Base-by-base conservation (phyloP, 805 yeast species). In the Candida sonorensis region DNA sequence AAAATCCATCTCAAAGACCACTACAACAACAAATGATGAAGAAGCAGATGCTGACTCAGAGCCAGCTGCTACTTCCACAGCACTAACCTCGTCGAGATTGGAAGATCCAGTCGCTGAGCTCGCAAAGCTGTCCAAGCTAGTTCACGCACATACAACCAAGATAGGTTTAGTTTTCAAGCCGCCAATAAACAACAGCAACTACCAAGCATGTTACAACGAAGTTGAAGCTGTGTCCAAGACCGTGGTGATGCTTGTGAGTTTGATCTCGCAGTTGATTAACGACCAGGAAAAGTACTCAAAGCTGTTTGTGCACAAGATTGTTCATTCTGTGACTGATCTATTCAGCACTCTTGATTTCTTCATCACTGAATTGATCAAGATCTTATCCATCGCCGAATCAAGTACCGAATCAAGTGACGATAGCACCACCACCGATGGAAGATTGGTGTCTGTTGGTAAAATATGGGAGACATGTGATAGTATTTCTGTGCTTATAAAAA, bases 101-200 rank as follows among this genome's bases (percentile, higher is more conserved):
- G 58, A 48, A 6, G 43, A 60, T 6, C 80, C 84, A 3, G 42
- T 74, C 7, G 61, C 57, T 5, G 94, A 85, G 45, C 46, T 83
- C 11, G 53, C 49, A 5, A 86, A 85, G 50, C 47, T 82, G 6
- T 52, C 74, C 13, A 65, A 70, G 36, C 59, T 85, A 24, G 62
- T 80, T 7, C 77, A 68, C 52, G 87, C 95, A 1, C 87, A 83
- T 50, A 66, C 80, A 2, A 85, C 95, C 3, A 84, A 84, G 51
- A 61, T 83, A 5, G 88, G 87, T 2, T 67, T 81, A 17, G 71
- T 80, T 0, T 81, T 76, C 60, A 75, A 74, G 45, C 77, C 83
- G 2, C 76, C 77, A 2, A 66, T 72, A 26, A 50, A 49, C 14
- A 57, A 64, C 15, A 48, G 56, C 0, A 62, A 61, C 30, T 46